Conservation (phyloP, 352 stramenopile species). For the Stephanocyclus meneghinianus region DNA sequence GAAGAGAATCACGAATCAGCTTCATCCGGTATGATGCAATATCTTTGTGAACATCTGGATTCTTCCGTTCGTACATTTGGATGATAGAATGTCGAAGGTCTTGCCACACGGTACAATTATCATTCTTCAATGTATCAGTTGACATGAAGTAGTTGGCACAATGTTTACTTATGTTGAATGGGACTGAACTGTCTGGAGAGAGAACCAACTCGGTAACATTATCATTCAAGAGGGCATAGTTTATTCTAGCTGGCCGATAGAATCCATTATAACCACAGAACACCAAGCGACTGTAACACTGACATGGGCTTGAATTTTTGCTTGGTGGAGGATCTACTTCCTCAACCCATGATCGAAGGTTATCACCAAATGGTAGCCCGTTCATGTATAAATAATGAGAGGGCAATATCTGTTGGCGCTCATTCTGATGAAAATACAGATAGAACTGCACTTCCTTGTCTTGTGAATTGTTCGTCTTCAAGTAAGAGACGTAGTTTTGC, state of each 20-base stretch:
- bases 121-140: not conserved
- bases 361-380: slow-evolving; percentile 6
- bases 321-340: not conserved
- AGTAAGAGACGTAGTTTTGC: not conserved
- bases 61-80: slow-evolving; percentile 11
- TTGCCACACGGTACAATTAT: slow-evolving; percentile 24
- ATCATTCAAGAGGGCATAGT: not conserved
- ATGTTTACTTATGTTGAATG: slow-evolving; percentile 3
- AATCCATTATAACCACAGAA: slow-evolving; percentile 24
- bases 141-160: not conserved
- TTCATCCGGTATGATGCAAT: not conserved
- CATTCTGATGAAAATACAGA: slow-evolving; percentile 11
- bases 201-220: slow-evolving; percentile 6
- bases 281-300: slow-evolving; percentile 15
- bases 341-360: slow-evolving; percentile 1
- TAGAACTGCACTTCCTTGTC: slow-evolving; percentile 12
- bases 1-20: not conserved
- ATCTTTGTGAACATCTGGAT: slow-evolving; percentile 20
- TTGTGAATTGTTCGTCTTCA: not conserved
- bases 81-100: slow-evolving; percentile 11
- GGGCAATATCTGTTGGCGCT: slow-evolving; percentile 10
- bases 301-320: not conserved
- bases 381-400: slow-evolving; percentile 21
- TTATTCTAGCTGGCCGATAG: not conserved
- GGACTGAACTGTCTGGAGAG: not conserved